Evolutionary conservation across 495 filamentous ascomycete genomes (phyloP), one percentile per base, ranked within the genome.

Genomic region (Darksidea phi): DNA sequence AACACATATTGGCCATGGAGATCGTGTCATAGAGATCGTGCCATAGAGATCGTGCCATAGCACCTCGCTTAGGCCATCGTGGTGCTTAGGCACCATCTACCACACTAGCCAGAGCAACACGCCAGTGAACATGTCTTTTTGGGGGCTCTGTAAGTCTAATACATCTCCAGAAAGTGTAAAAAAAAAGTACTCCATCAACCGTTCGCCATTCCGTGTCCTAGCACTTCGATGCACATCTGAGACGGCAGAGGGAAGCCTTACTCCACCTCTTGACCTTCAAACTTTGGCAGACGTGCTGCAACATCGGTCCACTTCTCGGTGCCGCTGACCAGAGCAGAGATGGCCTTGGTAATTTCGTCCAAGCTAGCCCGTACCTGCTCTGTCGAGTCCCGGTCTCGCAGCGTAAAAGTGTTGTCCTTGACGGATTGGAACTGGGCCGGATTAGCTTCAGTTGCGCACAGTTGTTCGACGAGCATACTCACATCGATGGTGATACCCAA

Each of bases 401-500:
- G 77, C n/a, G 86, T 89, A 69, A 87, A 78, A 3, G 81, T 80
- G 62, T 79, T 80, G 68, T 88, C 85, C 71, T 85, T 81, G 51
- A 88, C 75, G 28, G 83, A 84, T 77, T 89, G 82, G 73, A 88
- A 89, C 70, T 87, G 82, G 36, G 86, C 3, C n/a, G 32, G 5
- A 23, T 62, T 56, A 62, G 59, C 59, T 38, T 52, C 77, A n/a
- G 83, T 87, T 68, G 86, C 79, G 62, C 85, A 82, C 48, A 88
- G 79, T 36, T 84, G 82, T 3, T 20, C 47, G 84, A 85, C 28
- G 13, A 10, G 6, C 52, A 1, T 38, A 64, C 85, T 84, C 43
- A 88, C 76, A 75, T 90, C 66, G 24, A 69, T 84, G 82, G 56
- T 88, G 76, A 77, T 88, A 83, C 70, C 88, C 86, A 63, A 83